Evolutionary conservation across 108 stramenopile species (phyloP).

Genomic region (Stephanodiscus minutulus): DNA sequence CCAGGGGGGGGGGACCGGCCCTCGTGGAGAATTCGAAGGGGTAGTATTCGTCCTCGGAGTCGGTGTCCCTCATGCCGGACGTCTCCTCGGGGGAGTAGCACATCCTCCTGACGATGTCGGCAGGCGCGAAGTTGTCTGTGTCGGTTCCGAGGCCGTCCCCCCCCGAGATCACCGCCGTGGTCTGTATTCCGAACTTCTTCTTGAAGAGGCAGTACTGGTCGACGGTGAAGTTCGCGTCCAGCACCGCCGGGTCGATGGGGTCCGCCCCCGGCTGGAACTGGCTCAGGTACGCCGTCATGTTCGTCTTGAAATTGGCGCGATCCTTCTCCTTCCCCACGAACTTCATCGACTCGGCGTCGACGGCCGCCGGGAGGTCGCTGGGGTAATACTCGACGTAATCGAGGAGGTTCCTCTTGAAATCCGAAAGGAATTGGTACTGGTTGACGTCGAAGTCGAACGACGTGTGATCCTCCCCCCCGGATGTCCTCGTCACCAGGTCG

Average conservation of each 20-base stretch:
- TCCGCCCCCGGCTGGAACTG: conserved; percentile 77
- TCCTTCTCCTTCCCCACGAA: conserved; percentile 87
- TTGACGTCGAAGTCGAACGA: conserved; percentile 43
- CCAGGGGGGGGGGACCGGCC: conserved; percentile 42
- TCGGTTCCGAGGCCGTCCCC: conserved; percentile 59
- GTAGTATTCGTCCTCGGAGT: conserved; percentile 27
- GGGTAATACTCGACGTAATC: conserved; percentile 72
- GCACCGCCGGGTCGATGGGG: conserved; percentile 60
- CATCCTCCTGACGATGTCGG: conserved; percentile 65
- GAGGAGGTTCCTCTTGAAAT: conserved; percentile 75
- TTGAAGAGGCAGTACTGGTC: conserved; percentile 85
- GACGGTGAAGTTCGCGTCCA: conserved; percentile 67
- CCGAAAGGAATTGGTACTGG: conserved; percentile 52
- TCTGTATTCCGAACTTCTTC: conserved; percentile 78
- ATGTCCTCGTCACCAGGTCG: conserved; percentile 64
- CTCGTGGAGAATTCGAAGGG: conserved; percentile 71
- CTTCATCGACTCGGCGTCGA: conserved; percentile 59
- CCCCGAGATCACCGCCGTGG: conserved; percentile 77
- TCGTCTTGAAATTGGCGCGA: conserved; percentile 67
- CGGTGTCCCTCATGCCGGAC: conserved; percentile 15
- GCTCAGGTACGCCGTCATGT: conserved; percentile 77
- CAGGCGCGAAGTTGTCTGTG: conserved; percentile 60
- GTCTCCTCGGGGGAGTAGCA: conserved; percentile 54
- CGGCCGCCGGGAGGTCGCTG: conserved; percentile 75
- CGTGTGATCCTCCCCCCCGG: conserved; percentile 61